Conservation (phyloP, 495 filamentous ascomycete genomes). For the Immersiella caudata region DNA sequence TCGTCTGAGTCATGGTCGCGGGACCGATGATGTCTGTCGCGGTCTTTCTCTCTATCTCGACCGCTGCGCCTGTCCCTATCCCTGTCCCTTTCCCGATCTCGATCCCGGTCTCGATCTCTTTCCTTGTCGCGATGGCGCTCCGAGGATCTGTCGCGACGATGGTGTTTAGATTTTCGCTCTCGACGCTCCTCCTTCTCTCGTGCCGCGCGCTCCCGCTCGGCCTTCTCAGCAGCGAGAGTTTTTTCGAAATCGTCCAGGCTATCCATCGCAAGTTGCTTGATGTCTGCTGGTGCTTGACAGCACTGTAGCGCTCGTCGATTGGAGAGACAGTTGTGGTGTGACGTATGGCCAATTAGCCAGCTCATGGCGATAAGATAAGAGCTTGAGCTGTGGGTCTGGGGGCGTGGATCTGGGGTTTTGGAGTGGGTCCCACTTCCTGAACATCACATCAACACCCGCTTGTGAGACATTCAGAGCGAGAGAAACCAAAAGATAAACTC, state of each 20-base stretch:
- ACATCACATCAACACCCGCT: too few species aligned
- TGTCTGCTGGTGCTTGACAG: background rate
- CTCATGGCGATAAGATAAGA: background rate
- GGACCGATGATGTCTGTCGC: constrained; percentile 39
- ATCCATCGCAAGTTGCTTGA: constrained; percentile 43
- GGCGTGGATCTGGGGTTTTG: too few species aligned
- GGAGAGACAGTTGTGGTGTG: background rate
- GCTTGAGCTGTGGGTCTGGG: background rate
- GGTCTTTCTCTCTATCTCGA: constrained; percentile 40
- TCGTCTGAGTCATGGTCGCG: constrained; percentile 45
- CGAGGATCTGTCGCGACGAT: constrained; percentile 23
- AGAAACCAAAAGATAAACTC: too few species aligned
- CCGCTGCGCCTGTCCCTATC: constrained; percentile 32
- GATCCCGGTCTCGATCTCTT: constrained; percentile 42
- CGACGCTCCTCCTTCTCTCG: constrained; percentile 43
- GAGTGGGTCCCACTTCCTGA: too few species aligned
- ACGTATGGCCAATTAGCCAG: background rate
- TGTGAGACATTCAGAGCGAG: too few species aligned
- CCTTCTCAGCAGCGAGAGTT: constrained; percentile 54
- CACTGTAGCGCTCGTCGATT: background rate
- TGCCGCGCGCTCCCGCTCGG: constrained; percentile 45
- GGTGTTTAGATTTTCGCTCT: constrained; percentile 49
- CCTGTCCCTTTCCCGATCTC: constrained; percentile 32
- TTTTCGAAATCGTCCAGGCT: constrained; percentile 60
- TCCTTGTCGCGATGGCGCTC: constrained; percentile 5